Evolutionary conservation across 495 filamentous ascomycete genomes (phyloP).

Genomic region (Penicillium tannophilum): DNA sequence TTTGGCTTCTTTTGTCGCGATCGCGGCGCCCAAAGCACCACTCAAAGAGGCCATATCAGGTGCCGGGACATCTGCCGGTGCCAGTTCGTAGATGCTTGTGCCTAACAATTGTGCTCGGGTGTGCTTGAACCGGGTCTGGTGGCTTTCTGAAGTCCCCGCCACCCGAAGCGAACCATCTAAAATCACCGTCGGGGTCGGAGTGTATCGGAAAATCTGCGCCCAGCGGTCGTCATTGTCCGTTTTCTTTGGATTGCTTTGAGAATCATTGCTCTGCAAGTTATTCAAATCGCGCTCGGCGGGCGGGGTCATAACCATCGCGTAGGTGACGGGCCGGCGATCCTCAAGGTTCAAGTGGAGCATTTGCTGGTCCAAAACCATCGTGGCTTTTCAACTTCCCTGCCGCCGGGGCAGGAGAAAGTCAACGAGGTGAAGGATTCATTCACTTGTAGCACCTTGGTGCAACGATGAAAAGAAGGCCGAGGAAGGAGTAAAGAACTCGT

Average conservation of each 20-base stretch:
- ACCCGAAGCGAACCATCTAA: constrained; percentile 50
- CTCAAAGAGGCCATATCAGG: constrained; percentile 42
- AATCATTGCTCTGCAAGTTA: background rate
- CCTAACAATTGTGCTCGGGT: constrained; percentile 43
- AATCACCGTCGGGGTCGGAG: constrained; percentile 52
- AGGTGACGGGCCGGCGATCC: constrained; percentile 19
- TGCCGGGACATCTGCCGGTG: constrained; percentile 36
- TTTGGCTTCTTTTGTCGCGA: constrained; percentile 38
- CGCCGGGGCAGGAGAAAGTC: constrained; percentile 9
- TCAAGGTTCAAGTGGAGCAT: constrained; percentile 31
- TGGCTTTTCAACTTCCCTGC: background rate
- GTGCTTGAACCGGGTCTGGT: constrained; percentile 40
- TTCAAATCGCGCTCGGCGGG: constrained; percentile 27
- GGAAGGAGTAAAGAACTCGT: no score
- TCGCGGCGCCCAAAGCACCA: constrained; percentile 47
- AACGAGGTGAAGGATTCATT: background rate
- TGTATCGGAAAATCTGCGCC: constrained; percentile 47
- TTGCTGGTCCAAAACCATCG: constrained; percentile 28
- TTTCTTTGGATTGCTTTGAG: background rate
- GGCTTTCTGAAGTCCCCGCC: constrained; percentile 52
- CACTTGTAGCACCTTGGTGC: background rate
- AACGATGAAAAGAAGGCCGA: no score
- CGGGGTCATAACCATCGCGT: constrained; percentile 25
- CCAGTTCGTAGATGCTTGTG: constrained; percentile 43
- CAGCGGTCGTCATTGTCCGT: constrained; percentile 16